Conservation (phyloP, 164 flowering plant genomes). For the Taxillus chinensis region DNA sequence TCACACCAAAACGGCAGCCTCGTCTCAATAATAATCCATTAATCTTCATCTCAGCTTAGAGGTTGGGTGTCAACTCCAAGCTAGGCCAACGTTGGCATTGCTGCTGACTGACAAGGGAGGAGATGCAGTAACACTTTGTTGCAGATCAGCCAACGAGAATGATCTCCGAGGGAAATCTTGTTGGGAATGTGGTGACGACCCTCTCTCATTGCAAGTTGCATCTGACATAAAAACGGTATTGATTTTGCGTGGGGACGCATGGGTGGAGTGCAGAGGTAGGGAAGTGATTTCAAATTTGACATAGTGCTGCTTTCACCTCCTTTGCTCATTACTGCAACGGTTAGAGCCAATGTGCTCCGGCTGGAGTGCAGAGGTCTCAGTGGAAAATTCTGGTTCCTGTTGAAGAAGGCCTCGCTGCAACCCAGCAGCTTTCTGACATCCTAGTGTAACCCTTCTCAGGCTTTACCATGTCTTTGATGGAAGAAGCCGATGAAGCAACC, state of each 20-base stretch:
- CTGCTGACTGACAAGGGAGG: slow-evolving; percentile 3
- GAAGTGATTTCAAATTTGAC: slow-evolving; percentile 32
- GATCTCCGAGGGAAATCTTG: slow-evolving; percentile 32
- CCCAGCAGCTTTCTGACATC: slow-evolving; percentile 66
- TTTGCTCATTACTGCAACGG: slow-evolving; percentile 39
- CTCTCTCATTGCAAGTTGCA: too few species aligned
- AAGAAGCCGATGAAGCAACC: slow-evolving; percentile 26
- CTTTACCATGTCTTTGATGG: slow-evolving; percentile 53
- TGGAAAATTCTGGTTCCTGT: slow-evolving; percentile 25
- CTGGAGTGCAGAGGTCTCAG: slow-evolving; percentile 28
- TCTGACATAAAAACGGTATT: too few species aligned
- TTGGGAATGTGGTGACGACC: slow-evolving; percentile 8
- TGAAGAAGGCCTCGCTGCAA: slow-evolving; percentile 19
- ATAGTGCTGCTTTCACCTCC: slow-evolving; percentile 1
- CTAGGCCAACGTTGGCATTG: slow-evolving; percentile 1
- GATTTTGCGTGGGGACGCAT: slow-evolving; percentile 21
- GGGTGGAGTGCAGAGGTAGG: slow-evolving; percentile 36
- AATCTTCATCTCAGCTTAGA: background rate
- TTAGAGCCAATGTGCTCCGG: slow-evolving; percentile 51
- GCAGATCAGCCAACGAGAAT: slow-evolving; percentile 49
- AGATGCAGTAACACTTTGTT: slow-evolving; percentile 14
- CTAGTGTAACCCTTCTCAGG: slow-evolving; percentile 65
- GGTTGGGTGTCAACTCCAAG: background rate
- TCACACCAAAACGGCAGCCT: too few species aligned
- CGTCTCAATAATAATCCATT: background rate